Percentiles rank a stretch among this genome's conserved stretches.
Evolutionary conservation across 2,329 filamentous ascomycete species (phyloP).

Genomic region (Cladosporium sp.): DNA sequence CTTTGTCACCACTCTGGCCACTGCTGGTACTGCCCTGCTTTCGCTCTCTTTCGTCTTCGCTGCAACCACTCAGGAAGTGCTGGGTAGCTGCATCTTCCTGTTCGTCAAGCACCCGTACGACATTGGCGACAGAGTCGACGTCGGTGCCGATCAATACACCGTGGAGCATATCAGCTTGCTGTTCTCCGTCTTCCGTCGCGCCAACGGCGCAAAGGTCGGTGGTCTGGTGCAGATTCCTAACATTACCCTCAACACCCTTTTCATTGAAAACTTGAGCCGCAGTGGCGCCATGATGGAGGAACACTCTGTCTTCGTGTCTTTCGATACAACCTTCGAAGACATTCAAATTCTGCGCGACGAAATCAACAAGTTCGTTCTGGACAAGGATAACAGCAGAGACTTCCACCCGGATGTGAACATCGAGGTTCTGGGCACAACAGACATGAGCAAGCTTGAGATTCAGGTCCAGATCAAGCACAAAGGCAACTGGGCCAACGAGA

Average conservation of each 20-base stretch:
- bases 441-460: slow-evolving; percentile 82
- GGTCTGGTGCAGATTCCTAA: slow-evolving; percentile 68
- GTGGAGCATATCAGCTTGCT: slow-evolving; percentile 93
- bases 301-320: slow-evolving; percentile 72
- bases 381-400: slow-evolving; percentile 81
- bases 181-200: slow-evolving; percentile 83
- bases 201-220: slow-evolving; percentile 68
- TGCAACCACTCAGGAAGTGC: slow-evolving; percentile 83
- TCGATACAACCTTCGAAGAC: slow-evolving; percentile 83
- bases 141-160: slow-evolving; percentile 62
- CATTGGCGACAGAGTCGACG: slow-evolving; percentile 88
- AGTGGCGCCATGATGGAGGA: slow-evolving; percentile 88
- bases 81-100: slow-evolving; percentile 97
- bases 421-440: slow-evolving; percentile 69
- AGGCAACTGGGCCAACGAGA: slow-evolving; percentile 59
- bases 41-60: slow-evolving; percentile 97
- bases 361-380: slow-evolving; percentile 75
- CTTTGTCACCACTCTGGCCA: slow-evolving; percentile 79
- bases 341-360: slow-evolving; percentile 78
- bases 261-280: slow-evolving; percentile 89
- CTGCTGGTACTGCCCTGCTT: slow-evolving; percentile 83
- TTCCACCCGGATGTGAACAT: slow-evolving; percentile 81
- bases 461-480: slow-evolving; percentile 85
- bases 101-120: slow-evolving; percentile 99
- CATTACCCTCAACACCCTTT: slow-evolving; percentile 83